Evolutionary conservation across 768 basidiomycete genomes (phyloP).

Genomic region (Sporobolomyces phaffii): DNA sequence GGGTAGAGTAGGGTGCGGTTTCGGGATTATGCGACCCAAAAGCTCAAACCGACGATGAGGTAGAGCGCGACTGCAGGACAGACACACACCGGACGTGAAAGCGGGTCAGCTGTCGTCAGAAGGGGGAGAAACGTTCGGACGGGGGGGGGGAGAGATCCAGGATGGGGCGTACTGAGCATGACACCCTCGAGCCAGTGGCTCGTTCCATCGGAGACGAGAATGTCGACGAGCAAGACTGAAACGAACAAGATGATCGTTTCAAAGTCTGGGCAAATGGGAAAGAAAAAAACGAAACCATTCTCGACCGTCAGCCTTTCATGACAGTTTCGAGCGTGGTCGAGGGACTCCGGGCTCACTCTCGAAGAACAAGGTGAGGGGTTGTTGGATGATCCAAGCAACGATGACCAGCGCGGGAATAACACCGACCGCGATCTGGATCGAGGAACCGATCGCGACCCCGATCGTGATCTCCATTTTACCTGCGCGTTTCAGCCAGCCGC

Average conservation of each 20-base stretch:
- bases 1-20: too few species aligned
- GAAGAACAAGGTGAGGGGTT: slow-evolving; percentile 45
- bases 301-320: too few species aligned
- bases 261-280: slow-evolving; percentile 53
- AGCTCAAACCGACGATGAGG: slow-evolving; percentile 71
- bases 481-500: not conserved
- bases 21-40: slow-evolving; percentile 42
- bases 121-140: too few species aligned
- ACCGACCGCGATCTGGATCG: slow-evolving; percentile 44
- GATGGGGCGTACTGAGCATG: slow-evolving; percentile 51
- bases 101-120: not conserved
- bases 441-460: slow-evolving; percentile 48
- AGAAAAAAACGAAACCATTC: slow-evolving; percentile 46
- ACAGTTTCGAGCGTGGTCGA: not conserved
- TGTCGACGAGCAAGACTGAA: slow-evolving; percentile 79
- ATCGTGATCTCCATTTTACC: slow-evolving; percentile 61
- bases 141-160: too few species aligned
- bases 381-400: slow-evolving; percentile 66
- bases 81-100: not conserved
- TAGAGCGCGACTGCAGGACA: slow-evolving; percentile 56
- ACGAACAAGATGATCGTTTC: slow-evolving; percentile 84
- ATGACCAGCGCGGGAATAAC: slow-evolving; percentile 78
- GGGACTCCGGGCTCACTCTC: slow-evolving; percentile 12
- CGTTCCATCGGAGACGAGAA: slow-evolving; percentile 65
- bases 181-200: slow-evolving; percentile 90